These are phyloP conservation scores for Actinidia chinensis DNA, from an alignment of 179 eudicot genomes.

Conservation along the genomic window DNA sequence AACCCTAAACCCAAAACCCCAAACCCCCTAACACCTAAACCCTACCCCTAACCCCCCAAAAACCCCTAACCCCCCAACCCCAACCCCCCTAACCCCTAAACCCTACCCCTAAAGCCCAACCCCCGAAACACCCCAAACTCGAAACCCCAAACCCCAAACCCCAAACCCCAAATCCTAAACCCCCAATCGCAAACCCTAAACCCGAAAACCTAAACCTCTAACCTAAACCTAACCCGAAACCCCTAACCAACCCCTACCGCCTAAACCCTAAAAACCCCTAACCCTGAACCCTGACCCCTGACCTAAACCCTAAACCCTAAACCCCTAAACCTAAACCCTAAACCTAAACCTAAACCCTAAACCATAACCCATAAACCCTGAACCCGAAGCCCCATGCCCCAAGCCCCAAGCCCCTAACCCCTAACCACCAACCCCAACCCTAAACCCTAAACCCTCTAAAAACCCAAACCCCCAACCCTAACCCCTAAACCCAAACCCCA, in stretches of 20 bases:
- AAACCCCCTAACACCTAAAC: background rate
- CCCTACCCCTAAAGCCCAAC: constrained; percentile 10
- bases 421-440: constrained; percentile 19
- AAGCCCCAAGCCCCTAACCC: constrained; percentile 1
- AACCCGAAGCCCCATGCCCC: background rate
- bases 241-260: constrained; percentile 2
- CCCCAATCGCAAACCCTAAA: background rate
- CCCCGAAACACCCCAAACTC: constrained; percentile 12
- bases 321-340: constrained; percentile 14
- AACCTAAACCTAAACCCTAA: background rate
- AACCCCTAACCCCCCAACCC: too few species aligned
- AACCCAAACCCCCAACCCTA: constrained; percentile 20
- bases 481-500: constrained; percentile 25
- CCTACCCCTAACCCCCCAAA: background rate
- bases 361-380: background rate
- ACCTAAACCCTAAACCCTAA: constrained; percentile 16
- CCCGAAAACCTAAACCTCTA: background rate
- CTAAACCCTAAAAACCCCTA: background rate
- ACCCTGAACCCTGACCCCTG: constrained; percentile 15
- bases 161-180: constrained; percentile 21
- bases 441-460: constrained; percentile 13
- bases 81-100: constrained; percentile 22
- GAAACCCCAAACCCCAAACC: constrained; percentile 20
- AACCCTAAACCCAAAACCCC: constrained; percentile 21
- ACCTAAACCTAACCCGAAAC: background rate